phyloP scores from a whole-genome alignment of 306 rosid species.

The Ziziphus jujuba region DNA sequence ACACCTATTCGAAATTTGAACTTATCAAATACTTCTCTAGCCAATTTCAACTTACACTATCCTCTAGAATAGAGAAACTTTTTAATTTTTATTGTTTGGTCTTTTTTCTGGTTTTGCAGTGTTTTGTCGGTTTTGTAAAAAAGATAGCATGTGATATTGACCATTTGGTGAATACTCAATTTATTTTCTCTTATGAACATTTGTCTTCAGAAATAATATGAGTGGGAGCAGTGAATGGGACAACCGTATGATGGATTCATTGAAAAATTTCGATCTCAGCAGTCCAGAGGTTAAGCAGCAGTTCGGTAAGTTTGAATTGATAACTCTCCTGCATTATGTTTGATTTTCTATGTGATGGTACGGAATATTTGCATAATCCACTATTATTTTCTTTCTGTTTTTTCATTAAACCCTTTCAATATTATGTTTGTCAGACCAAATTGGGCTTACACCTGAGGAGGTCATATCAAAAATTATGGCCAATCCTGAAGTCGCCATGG shows the following conservation, averaged over 20 bases:
- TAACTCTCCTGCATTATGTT: background rate
- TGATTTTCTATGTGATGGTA: background rate
- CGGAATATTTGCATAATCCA: no score
- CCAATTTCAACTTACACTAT: no score
- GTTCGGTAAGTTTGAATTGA: conserved; percentile 62
- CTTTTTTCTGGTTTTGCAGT: no score
- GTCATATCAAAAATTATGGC: conserved; percentile 95
- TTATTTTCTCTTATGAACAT: background rate
- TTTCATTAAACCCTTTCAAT: conserved; percentile 7
- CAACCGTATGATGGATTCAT: conserved; percentile 77
- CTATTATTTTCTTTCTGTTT: background rate
- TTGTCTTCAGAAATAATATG: conserved; percentile 71
- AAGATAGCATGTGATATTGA: background rate
- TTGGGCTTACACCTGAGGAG: conserved; percentile 94
- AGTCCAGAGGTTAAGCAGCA: conserved; percentile 97
- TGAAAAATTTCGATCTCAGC: conserved; percentile 89
- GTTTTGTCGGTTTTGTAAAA: no score
- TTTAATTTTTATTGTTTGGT: no score
- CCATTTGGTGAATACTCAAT: background rate
- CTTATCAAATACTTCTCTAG: no score
- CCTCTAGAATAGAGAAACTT: no score
- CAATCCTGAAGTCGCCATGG: conserved; percentile 92
- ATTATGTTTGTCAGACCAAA: conserved; percentile 69
- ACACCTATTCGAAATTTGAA: background rate
- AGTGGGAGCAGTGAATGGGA: conserved; percentile 86